Evolutionary conservation across 177 flowering plant species (phyloP), one percentile per base, ranked within the genome.

Genomic region (Viscum album): DNA sequence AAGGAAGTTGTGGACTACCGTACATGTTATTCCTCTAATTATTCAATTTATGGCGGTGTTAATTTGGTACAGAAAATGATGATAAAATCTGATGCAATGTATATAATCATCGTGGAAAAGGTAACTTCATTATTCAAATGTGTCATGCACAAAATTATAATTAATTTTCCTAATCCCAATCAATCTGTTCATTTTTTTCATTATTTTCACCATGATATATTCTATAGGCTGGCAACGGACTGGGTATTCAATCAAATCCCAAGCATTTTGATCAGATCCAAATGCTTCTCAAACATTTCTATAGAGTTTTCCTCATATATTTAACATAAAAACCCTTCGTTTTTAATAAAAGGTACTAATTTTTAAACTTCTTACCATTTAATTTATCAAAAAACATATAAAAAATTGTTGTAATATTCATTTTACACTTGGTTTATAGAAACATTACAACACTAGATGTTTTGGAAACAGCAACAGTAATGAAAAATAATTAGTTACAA

Each of bases 231-330:
- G 70, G 86, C 85, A 15, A 97, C 92, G 76, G 99, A 95, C 75
- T 77, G 78, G 12, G 66, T 92, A n/a, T 95, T 88, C 76, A 84
- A 89, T 78, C 86, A 85, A 70, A 83, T 95, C 68, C 99, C 99
- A 52, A 76, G 96, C 81, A 89, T 92, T 77, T 78, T 95, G 43
- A 84, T 95, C 71, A 92, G 98, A 21, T 98, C 93, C 45, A 95
- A 86, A 81, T 97, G 98, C n/a, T 95, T 86, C 77, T 96, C 99
- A 41, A 96, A 95, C 81, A 79, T 95, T 43, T 98, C 98, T 33
- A 92, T 98, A 36, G 86, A 97, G 99, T 92, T 54, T n/a, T n/a
- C n/a, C n/a, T n/a, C n/a, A n/a, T n/a, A n/a, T n/a, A n/a, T n/a
- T n/a, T n/a, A n/a, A n/a, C n/a, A n/a, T n/a, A n/a, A n/a, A n/a